These are phyloP conservation scores for Fraxinus xanthoxyloides DNA, from an alignment of 305 asterid species.

Conservation along the genomic window DNA sequence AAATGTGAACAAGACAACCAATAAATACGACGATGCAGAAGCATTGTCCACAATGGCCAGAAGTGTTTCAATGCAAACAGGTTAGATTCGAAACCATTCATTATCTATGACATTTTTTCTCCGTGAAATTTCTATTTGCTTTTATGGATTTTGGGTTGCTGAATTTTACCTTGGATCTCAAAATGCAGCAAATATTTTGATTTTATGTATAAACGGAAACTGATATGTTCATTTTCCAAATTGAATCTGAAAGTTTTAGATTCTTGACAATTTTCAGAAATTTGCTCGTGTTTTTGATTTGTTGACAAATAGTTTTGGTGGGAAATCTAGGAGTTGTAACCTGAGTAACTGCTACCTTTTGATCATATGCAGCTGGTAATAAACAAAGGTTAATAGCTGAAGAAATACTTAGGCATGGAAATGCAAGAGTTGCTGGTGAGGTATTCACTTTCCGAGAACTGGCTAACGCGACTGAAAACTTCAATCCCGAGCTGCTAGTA, in stretches of 20 bases:
- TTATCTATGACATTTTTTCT: background rate
- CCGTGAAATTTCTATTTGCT: background rate
- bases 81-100: constrained; percentile 28
- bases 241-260: background rate
- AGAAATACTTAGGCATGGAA: constrained; percentile 42
- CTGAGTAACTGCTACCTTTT: background rate
- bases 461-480: constrained; percentile 52
- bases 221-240: background rate
- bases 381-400: constrained; percentile 43
- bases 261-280: background rate
- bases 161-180: background rate
- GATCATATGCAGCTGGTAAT: constrained; percentile 27
- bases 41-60: constrained; percentile 49
- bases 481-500: constrained; percentile 47
- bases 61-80: constrained; percentile 64
- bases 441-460: constrained; percentile 62
- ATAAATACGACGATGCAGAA: constrained; percentile 35
- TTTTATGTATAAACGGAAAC: background rate
- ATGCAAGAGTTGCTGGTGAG: constrained; percentile 45
- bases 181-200: background rate
- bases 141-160: background rate
- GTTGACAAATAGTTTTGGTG: background rate
- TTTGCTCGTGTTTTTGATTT: background rate
- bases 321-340: background rate
- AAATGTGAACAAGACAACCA: constrained; percentile 29